These are phyloP conservation scores for Ophiostoma angusticollis DNA, from an alignment of 2,329 filamentous ascomycete genomes.

Conservation along the genomic window DNA sequence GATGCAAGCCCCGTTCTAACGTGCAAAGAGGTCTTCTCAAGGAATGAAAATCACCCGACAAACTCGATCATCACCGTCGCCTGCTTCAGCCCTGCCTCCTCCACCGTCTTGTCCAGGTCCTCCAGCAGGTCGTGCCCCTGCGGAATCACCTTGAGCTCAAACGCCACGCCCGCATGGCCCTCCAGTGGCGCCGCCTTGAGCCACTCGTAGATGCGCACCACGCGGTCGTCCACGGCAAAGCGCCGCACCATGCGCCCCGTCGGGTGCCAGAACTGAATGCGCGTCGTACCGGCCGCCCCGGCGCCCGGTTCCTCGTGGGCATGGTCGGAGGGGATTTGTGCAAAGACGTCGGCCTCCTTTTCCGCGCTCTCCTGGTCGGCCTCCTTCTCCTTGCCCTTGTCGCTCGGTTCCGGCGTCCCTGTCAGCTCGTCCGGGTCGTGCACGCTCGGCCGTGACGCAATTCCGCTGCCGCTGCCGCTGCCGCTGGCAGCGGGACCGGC, in stretches of 20 bases:
- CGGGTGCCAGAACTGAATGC: slow-evolving; percentile 85
- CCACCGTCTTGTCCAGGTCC: slow-evolving; percentile 58
- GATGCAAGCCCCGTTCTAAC: too few species aligned
- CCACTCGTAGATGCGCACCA: slow-evolving; percentile 87
- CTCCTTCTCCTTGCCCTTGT: slow-evolving; percentile 41
- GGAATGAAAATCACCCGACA: slow-evolving; percentile 43
- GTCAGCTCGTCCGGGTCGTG: slow-evolving; percentile 84
- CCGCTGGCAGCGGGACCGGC: background rate
- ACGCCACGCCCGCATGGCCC: slow-evolving; percentile 63
- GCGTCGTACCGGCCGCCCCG: slow-evolving; percentile 59
- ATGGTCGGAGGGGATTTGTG: slow-evolving; percentile 55
- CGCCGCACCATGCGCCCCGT: slow-evolving; percentile 74
- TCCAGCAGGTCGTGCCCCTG: slow-evolving; percentile 72
- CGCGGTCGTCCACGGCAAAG: slow-evolving; percentile 65
- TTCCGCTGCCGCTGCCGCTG: slow-evolving; percentile 21
- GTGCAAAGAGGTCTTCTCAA: too few species aligned
- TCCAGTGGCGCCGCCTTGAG: slow-evolving; percentile 79
- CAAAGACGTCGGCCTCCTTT: slow-evolving; percentile 37
- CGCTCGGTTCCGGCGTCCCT: slow-evolving; percentile 24
- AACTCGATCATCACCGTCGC: slow-evolving; percentile 95
- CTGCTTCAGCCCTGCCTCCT: slow-evolving; percentile 75
- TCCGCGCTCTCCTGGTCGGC: slow-evolving; percentile 21
- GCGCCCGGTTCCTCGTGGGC: slow-evolving; percentile 61
- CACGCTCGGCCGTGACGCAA: slow-evolving; percentile 37
- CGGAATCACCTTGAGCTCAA: slow-evolving; percentile 76